A percentile compares a stretch with the other conserved stretches of the same genome.
These are phyloP conservation scores for Pseudogymnoascus sp. DNA, from an alignment of 2,329 filamentous ascomycete genomes.

Conservation along the genomic window DNA sequence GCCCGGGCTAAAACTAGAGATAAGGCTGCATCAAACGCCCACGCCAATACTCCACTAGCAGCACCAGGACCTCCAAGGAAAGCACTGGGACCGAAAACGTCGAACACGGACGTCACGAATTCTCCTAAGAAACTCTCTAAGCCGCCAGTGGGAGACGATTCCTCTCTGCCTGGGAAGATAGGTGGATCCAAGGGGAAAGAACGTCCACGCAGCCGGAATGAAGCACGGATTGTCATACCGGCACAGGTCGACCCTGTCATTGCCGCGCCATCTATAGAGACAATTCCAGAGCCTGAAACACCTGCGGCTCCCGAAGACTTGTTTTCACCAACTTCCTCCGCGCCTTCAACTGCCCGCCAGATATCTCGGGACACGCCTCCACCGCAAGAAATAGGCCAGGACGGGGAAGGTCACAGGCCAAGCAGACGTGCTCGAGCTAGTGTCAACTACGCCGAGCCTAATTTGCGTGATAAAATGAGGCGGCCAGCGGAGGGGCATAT, in stretches of 20 bases:
- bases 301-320: slow-evolving; percentile 33
- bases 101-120: slow-evolving; percentile 46
- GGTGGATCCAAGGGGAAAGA: slow-evolving; percentile 15
- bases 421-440: slow-evolving; percentile 58
- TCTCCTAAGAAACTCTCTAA: slow-evolving; percentile 47
- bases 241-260: slow-evolving; percentile 14
- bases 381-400: slow-evolving; percentile 46
- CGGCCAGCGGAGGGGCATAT: slow-evolving; percentile 67
- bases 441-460: slow-evolving; percentile 77
- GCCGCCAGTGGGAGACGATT: slow-evolving; percentile 29
- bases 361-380: slow-evolving; percentile 47
- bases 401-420: slow-evolving; percentile 50
- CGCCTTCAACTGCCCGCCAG: slow-evolving; percentile 29
- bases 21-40: slow-evolving; percentile 14
- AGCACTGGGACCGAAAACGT: slow-evolving; percentile 42
- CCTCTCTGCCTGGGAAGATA: background rate
- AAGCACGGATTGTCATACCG: slow-evolving; percentile 15
- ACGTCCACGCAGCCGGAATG: slow-evolving; percentile 15
- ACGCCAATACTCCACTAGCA: background rate
- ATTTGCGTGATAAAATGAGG: slow-evolving; percentile 74
- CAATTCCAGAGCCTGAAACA: slow-evolving; percentile 28
- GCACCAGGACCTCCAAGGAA: slow-evolving; percentile 20
- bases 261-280: slow-evolving; percentile 24
- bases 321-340: slow-evolving; percentile 42
- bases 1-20: slow-evolving; percentile 21